These are phyloP conservation scores for Chamaecrista fasciculata DNA, from an alignment of 306 rosid species.

Conservation along the genomic window DNA sequence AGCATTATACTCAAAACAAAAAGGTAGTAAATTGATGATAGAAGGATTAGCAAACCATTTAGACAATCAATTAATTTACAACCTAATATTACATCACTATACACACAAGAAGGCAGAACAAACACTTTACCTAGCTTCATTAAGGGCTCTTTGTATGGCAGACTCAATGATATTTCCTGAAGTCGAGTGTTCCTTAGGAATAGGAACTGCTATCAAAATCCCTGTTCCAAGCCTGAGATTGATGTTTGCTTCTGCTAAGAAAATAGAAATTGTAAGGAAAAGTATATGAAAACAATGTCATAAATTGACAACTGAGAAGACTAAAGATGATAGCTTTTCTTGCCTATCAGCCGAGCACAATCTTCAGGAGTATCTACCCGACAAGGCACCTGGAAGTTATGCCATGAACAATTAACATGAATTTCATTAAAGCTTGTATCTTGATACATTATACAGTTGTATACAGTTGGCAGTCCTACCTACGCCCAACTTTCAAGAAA, in stretches of 20 bases:
- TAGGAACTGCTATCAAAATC: conserved; percentile 80
- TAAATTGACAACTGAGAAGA: neutral
- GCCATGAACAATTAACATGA: conserved; percentile 26
- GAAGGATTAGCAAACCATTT: conserved; percentile 18
- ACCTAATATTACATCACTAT: conserved; percentile 3
- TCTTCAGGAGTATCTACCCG: conserved; percentile 61
- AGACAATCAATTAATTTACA: neutral
- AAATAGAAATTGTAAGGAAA: conserved; percentile 10
- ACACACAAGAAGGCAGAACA: conserved; percentile 13
- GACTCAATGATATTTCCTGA: conserved; percentile 78
- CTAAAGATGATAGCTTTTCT: neutral
- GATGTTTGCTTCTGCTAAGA: conserved; percentile 56
- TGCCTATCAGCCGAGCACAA: conserved; percentile 17
- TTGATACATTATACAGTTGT: conserved; percentile 4
- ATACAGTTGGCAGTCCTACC: neutral
- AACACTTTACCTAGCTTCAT: conserved; percentile 65
- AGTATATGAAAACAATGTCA: neutral
- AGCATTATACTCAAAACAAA: neutral
- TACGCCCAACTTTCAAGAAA: neutral
- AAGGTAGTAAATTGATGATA: neutral
- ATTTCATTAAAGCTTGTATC: conserved; percentile 17
- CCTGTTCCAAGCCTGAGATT: conserved; percentile 76
- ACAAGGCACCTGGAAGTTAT: conserved; percentile 63
- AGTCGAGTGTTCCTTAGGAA: conserved; percentile 72
- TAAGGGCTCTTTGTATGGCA: conserved; percentile 69